Base-by-base conservation (phyloP, 371 early-diverging fungal genomes). In the Mortierella sp. region DNA sequence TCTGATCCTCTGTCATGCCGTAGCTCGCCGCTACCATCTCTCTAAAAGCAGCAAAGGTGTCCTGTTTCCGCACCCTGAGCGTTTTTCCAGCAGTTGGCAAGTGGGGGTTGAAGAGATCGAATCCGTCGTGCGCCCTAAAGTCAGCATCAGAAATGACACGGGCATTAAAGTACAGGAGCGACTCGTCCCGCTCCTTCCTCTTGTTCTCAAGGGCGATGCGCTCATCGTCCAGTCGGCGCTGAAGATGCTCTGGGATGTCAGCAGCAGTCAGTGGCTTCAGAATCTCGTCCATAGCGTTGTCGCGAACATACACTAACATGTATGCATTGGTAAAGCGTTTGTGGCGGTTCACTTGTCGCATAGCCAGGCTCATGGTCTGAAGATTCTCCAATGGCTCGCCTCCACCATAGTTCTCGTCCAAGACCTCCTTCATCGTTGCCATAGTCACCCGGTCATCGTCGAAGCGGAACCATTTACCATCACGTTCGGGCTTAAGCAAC, bases 361-460 rank as follows among this genome's bases (percentile, higher is more conserved):
- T 65, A 5, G 75, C 58, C 19, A 66, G 51, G 19, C 70, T 72
- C 64, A 69, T 72, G 24, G 28, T 47, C 15, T 54, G 50, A 52
- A 71, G 68, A 55, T 94, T 95, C 53, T 76, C 78, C 8, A 57
- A 6, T 8, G 70, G 65, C 21, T 76, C 78, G 6, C 70, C 78
- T 19, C 96, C 96, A 32, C 99, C 99, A 82, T 87, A 99, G 80
- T 96, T 96, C 39, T 97, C 97, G 56, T 98, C 96, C 71, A 97
- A 86, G 11, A 96, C 99, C 63, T 99, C 99, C 56, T 88, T 88
- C 44, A 88, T 79, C 0, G 91, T 83, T 1, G 89, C 95, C 37
- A 94, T 95, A 5, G 90, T 90, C 3, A 99, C 99, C 28, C 94
- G 88, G 68, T 97, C 97, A 80, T 99, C 99, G 79, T 99, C 99